Evolutionary conservation across 805 yeast genomes (phyloP).

Genomic region (Danielozyma ontarioensis): DNA sequence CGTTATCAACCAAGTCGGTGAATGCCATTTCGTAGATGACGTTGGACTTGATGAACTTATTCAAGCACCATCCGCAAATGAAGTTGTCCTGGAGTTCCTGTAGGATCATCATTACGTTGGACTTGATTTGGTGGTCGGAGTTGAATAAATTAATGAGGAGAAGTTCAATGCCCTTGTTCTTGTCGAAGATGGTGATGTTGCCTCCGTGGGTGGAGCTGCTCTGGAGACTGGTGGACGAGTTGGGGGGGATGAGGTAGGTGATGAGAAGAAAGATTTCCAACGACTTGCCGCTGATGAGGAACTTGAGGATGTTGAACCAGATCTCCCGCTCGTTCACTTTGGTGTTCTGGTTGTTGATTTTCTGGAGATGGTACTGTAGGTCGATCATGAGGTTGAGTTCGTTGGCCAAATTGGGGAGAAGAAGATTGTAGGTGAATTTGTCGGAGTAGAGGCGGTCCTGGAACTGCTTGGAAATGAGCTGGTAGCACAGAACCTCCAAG

Average conservation of each 20-base stretch:
- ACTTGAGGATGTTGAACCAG: conserved; percentile 40
- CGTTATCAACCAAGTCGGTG: conserved; percentile 23
- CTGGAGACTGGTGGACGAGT: conserved; percentile 33
- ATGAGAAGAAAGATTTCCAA: conserved; percentile 34
- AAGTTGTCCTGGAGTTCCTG: conserved; percentile 40
- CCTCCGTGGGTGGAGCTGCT: conserved; percentile 35
- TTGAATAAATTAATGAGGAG: conserved; percentile 37
- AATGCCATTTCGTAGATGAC: conserved; percentile 37
- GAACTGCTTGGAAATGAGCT: conserved; percentile 30
- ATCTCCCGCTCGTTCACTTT: conserved; percentile 28
- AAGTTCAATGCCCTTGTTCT: conserved; percentile 41
- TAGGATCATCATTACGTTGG: conserved; percentile 35
- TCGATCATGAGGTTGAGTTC: conserved; percentile 40
- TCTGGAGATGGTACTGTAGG: conserved; percentile 37
- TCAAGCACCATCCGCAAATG: conserved; percentile 42
- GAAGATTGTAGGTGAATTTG: conserved; percentile 26
- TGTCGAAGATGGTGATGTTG: conserved; percentile 35
- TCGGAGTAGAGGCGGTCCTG: conserved; percentile 27
- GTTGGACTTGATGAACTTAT: conserved; percentile 31
- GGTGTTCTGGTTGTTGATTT: conserved; percentile 18
- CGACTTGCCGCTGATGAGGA: conserved; percentile 36
- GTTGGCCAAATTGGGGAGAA: conserved; percentile 31
- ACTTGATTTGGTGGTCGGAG: conserved; percentile 34
- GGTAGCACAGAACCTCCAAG: conserved; percentile 38
- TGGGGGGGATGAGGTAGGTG: conserved; percentile 39